Percentiles rank a stretch among this genome's conserved stretches.
phyloP scores from a whole-genome alignment of 371 early-diverging fungal genomes.

The Mucor mucedo region DNA sequence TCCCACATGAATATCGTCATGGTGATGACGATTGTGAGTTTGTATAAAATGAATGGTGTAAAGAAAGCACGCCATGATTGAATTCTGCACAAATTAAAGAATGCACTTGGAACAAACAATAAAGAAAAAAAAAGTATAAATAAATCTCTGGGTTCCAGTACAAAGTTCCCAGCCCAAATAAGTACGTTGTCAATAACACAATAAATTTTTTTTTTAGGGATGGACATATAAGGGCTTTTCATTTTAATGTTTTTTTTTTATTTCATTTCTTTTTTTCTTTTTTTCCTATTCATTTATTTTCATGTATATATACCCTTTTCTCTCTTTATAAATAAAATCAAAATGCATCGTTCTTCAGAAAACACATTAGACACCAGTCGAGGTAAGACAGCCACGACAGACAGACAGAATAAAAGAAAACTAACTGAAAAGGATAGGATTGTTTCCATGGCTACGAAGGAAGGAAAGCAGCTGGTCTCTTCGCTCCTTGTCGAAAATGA shows the following conservation, averaged over 20 bases:
- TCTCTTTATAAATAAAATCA: background rate
- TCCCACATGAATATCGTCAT: background rate
- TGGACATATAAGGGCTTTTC: background rate
- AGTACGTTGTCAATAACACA: slow-evolving; percentile 1
- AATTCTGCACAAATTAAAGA: no score
- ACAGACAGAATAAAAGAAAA: background rate
- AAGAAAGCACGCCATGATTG: no score
- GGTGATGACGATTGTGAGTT: background rate
- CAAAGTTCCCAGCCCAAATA: slow-evolving; percentile 8
- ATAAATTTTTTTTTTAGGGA: background rate
- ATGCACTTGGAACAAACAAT: background rate
- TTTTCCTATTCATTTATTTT: background rate
- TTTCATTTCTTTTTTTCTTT: background rate
- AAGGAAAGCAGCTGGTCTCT: slow-evolving; percentile 32
- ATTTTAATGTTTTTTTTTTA: background rate
- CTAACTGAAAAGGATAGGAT: background rate
- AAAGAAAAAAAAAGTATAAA: background rate
- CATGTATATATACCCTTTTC: slow-evolving; percentile 1
- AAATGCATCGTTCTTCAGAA: background rate
- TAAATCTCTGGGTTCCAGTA: slow-evolving; percentile 1
- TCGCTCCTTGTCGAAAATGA: slow-evolving; percentile 6
- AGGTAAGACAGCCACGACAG: background rate
- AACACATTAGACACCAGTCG: background rate
- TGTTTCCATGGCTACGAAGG: slow-evolving; percentile 21
- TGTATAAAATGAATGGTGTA: no score